Percentiles rank a stretch among this genome's conserved stretches.
Evolutionary conservation across 2,329 filamentous ascomycete species (phyloP).

Genomic region (Fusarium staphyleae): DNA sequence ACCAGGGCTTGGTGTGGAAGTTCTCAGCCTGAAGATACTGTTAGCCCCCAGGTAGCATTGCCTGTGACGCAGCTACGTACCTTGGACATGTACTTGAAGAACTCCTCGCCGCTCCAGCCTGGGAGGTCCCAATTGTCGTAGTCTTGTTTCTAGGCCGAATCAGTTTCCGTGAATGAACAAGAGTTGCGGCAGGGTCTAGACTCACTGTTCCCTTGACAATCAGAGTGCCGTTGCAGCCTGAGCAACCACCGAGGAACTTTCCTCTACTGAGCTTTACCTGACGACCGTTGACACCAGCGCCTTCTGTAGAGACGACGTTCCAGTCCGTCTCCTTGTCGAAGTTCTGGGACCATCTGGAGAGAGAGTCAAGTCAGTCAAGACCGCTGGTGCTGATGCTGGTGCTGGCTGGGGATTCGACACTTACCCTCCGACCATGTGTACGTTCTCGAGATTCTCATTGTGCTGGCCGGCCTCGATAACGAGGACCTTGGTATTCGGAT

Average conservation of each 20-base stretch:
- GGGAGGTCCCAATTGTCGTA: conserved; percentile 63
- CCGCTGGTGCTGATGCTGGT: too few species aligned
- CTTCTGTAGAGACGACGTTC: conserved; percentile 56
- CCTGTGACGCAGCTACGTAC: conserved; percentile 38
- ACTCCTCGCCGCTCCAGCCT: conserved; percentile 64
- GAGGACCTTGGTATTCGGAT: conserved; percentile 41
- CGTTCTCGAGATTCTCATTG: conserved; percentile 55
- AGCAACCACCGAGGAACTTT: conserved; percentile 58
- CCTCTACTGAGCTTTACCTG: conserved; percentile 57
- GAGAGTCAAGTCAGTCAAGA: not conserved
- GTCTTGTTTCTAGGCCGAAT: conserved; percentile 47
- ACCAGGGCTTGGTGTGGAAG: conserved; percentile 65
- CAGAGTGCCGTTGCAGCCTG: conserved; percentile 58
- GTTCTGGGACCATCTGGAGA: conserved; percentile 52
- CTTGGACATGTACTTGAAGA: conserved; percentile 64
- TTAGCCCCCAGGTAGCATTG: not conserved
- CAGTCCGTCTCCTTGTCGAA: conserved; percentile 59
- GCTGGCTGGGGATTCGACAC: conserved; percentile 3
- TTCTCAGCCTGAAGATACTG: conserved; percentile 54
- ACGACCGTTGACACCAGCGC: conserved; percentile 49
- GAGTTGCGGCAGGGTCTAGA: too few species aligned
- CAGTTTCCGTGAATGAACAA: not conserved
- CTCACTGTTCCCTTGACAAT: conserved; percentile 53
- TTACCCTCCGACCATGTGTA: conserved; percentile 59
- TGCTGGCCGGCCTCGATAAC: conserved; percentile 50